Conservation (phyloP, 371 early-diverging fungal species). For the Mucor sp. region DNA sequence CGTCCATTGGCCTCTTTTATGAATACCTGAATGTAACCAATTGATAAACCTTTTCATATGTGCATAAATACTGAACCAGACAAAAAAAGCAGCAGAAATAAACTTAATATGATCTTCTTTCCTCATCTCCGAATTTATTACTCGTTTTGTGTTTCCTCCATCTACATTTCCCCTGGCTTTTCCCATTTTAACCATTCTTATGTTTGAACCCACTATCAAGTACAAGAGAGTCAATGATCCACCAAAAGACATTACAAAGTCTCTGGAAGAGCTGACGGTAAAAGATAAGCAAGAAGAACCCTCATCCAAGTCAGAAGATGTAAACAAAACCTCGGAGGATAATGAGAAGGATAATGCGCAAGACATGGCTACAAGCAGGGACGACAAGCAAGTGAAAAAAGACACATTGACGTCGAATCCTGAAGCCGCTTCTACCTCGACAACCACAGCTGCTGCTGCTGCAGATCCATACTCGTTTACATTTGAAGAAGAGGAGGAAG, state of each 20-base stretch:
- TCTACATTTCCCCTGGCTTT: neutral
- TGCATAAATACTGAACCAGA: neutral
- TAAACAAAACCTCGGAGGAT: neutral
- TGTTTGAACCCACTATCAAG: conserved; percentile 53
- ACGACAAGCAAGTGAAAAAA: neutral
- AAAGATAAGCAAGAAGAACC: neutral
- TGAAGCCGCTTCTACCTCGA: neutral
- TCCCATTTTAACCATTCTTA: neutral
- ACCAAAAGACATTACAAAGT: neutral
- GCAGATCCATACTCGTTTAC: conserved; percentile 3
- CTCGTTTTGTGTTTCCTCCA: neutral
- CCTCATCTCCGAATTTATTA: neutral
- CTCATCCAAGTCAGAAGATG: neutral
- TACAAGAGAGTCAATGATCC: conserved; percentile 37
- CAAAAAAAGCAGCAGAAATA: conserved; percentile 10
- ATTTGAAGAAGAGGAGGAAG: conserved; percentile 23
- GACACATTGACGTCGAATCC: neutral
- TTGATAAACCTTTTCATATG: neutral
- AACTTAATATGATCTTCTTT: neutral
- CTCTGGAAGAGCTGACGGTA: neutral
- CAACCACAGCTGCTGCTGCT: neutral
- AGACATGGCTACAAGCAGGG: neutral
- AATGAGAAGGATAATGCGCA: neutral
- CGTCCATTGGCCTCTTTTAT: neutral
- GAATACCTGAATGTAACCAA: neutral